Base-by-base conservation (phyloP, 257 asterid species). In the Agastache rugosa region DNA sequence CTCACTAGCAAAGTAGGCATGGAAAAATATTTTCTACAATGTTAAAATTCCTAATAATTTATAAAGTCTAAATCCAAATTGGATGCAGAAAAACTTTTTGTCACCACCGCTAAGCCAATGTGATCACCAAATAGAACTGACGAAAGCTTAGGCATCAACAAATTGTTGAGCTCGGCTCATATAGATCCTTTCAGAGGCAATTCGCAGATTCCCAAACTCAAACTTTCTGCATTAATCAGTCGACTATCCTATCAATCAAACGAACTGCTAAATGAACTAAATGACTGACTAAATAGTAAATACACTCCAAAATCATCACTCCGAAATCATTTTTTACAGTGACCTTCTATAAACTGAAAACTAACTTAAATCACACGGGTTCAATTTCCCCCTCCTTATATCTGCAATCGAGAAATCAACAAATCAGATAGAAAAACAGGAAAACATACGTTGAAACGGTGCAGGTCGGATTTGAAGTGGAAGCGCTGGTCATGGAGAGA, bases 401-500 rank as follows among this genome's bases (percentile, higher is more conserved):
- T 25, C 45, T 23, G 55, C 45, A n/a, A 54, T 41, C 20, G 19
- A n/a, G 35, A 16, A 56, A 70, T 9, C 0, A 0, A 19, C n/a
- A 27, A 71, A 67, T 0, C 8, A 27, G 44, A 39, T 15, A 8
- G 34, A 7, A 47, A 72, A 39, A 27, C 62, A 45, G 37, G 23
- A 68, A 47, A 37, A 25, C 77, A 19, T 82, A 94, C 99, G 77
- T 94, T 94, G 74, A 94, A 85, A 47, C 99, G 97, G 79, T 94
- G 99, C 76, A 94, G 78, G 79, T 92, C 99, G 69, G 97, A 94
- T 79, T 92, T 92, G 81, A 94, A 94, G 83, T 94, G 99, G 55
- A 86, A 83, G 20, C 99, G 95, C 80, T 94, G 99, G 74, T 90
- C 97, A 9, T 29, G 83, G 31, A 94, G 97, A 54, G 99, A 94